Evolutionary conservation across 2,329 filamentous ascomycete genomes (phyloP).

Genomic region (Cercospora sesami): DNA sequence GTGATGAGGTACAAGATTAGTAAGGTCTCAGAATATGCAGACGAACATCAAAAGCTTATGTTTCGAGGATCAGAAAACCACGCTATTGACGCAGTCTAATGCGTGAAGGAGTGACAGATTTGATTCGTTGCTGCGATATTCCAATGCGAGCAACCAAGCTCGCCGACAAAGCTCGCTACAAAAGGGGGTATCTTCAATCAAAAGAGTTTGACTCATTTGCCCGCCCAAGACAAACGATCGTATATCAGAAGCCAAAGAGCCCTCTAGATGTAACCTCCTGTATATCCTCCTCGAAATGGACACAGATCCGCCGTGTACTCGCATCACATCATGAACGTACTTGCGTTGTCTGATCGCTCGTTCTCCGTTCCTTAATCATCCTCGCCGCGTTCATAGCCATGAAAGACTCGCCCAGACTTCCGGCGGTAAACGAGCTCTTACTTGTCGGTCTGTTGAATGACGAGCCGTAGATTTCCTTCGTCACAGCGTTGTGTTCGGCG

Average conservation of each 20-base stretch:
- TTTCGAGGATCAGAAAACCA: no score
- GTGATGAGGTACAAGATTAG: neutral
- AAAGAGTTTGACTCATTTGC: neutral
- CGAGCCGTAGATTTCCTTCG: conserved; percentile 33
- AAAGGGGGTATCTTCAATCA: neutral
- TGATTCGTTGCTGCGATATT: neutral
- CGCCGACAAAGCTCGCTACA: neutral
- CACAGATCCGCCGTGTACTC: neutral
- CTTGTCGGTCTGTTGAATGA: conserved; percentile 21
- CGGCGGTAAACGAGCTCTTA: conserved; percentile 32
- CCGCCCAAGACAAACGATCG: conserved; percentile 1
- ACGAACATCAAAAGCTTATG: neutral
- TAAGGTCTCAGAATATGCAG: neutral
- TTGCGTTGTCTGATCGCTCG: conserved; percentile 19
- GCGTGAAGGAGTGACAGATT: neutral
- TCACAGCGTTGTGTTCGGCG: conserved; percentile 29
- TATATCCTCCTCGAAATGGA: neutral
- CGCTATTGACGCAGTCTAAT: no score
- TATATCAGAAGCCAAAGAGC: neutral
- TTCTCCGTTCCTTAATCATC: conserved; percentile 27
- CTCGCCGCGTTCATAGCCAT: conserved; percentile 40
- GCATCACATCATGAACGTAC: neutral
- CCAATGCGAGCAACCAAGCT: neutral
- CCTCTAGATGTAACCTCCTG: neutral
- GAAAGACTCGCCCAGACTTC: conserved; percentile 39